These are phyloP conservation scores for Talaromyces atroroseus DNA, from an alignment of 2,329 filamentous ascomycete genomes.

Conservation along the genomic window DNA sequence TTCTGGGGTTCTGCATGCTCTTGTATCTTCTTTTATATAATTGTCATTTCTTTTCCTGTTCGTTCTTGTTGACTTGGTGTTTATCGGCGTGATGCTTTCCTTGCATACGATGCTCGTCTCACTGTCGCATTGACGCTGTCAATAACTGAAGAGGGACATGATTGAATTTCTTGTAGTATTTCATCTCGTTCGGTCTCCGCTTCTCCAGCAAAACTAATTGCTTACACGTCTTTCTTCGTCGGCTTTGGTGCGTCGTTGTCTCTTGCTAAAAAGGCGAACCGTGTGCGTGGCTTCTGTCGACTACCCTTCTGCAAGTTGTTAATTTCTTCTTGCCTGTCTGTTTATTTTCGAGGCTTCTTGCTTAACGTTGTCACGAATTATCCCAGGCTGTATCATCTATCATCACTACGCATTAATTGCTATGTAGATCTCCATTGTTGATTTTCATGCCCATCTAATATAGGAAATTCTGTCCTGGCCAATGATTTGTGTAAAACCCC, in stretches of 20 bases:
- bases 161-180: neutral
- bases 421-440: neutral
- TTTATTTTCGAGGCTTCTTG: neutral
- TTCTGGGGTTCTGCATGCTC: slow-evolving; percentile 10
- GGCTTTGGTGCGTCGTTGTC: neutral
- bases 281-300: neutral
- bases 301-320: neutral
- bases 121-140: neutral
- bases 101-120: neutral
- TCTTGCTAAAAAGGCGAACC: neutral
- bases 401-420: neutral
- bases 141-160: neutral
- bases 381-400: neutral
- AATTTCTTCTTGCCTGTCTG: neutral
- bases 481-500: too few relatives aligned
- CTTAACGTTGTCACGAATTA: neutral
- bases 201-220: neutral
- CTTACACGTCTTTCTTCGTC: neutral
- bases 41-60: neutral
- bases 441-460: neutral
- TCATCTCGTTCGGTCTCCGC: neutral
- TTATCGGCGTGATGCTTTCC: slow-evolving; percentile 5
- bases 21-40: slow-evolving; percentile 7
- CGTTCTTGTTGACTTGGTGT: slow-evolving; percentile 1
- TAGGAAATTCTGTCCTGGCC: neutral